Evolutionary conservation across 2,329 filamentous ascomycete genomes (phyloP), one percentile per base, ranked within the genome.

Genomic region (Penicillium sp.): DNA sequence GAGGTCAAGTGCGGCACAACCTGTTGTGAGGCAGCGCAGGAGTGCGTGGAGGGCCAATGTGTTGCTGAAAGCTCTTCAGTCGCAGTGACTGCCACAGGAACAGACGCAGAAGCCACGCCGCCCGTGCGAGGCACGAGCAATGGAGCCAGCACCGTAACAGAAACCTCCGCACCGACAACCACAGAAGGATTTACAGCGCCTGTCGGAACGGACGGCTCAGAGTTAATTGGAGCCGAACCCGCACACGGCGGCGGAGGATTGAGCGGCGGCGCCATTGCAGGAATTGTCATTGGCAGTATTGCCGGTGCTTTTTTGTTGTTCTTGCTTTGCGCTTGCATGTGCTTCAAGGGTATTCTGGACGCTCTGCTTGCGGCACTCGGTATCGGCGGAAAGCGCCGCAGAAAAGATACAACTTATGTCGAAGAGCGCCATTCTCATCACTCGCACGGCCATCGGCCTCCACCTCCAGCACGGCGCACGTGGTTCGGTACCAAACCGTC

Each of bases 211-310:
- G 66, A 71, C 39, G 73, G 73, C 2, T 66, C 65, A 18, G 61
- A 66, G 3, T 52, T 73, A 38, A 62, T 69, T 16, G 69, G 66
- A 12, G 60, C 64, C 6, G 57, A 67, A 27, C 64, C 65, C 5
- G 42, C 60, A 12, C 51, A 45, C 35, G 60, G 58, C 7, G 62
- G 62, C 42, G 62, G 67, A 31, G 72, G 74, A 18, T 63, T 78
- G 18, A 77, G 73, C 49, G 75, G 73, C 14, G 75, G 75, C 18
- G 75, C 75, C 1, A 78, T 78, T 49, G 75, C 75, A 16, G 75
- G 75, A 33, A 78, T 78, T 41, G 75, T 78, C 47, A 75, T 78
- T 45, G 75, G 75, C 34, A 69, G 71, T 14, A 68, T 77, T 46
- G 67, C 68, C 1, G 75, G 73, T 41, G 67, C 75, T 10, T 61